Base-by-base conservation (phyloP, 768 basidiomycete species). In the Cantharellus cinnabarinus region DNA sequence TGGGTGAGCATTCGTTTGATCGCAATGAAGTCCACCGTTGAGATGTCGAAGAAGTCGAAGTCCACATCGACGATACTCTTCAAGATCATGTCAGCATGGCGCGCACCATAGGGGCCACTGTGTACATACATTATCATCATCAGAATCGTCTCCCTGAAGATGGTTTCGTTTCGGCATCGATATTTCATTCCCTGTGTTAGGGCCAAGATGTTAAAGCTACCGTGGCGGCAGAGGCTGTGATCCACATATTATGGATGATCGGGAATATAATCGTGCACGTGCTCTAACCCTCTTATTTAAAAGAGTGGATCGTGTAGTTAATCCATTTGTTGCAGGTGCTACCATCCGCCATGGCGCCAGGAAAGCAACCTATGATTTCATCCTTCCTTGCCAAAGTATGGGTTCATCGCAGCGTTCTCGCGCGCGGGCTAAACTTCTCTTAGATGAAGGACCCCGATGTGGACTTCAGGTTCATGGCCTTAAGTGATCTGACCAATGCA, bases 1-100 rank as follows among this genome's bases (percentile, higher is more conserved):
- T 76, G 75, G 2, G 67, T 66, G 2, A 76, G 64, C 34, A 77
- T 66, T 29, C 71, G 69, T 63, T 75, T 75, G 57, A 75, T 64
- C 2, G 91, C 89, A 62, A 85, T 81, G 67, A 85, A 95, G 71
- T 98, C 93, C 65, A 87, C 76, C 2, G 85, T 79, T 63, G 86
- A 83, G 3, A 88, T 81, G 68, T 88, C 83, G 75, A 88, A 93
- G 68, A 95, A 98, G 63, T 95, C 90, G 66, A 98, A 97, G 66
- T 85, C 83, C 64, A 93, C 83, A 69, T 93, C 78, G 71, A 93
- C 76, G 65, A 83, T 76, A 67, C 74, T 77, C 77, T 80, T 72
- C 38, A 29, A 29, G 20, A 29, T 48, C 44, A 10, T 48, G 44
- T 48, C 10, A 48, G 20, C 20, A 20, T 10, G 44, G 20, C 44